These are phyloP conservation scores for Jacaranda mimosifolia DNA, from an alignment of 257 asterid species.

Conservation along the genomic window DNA sequence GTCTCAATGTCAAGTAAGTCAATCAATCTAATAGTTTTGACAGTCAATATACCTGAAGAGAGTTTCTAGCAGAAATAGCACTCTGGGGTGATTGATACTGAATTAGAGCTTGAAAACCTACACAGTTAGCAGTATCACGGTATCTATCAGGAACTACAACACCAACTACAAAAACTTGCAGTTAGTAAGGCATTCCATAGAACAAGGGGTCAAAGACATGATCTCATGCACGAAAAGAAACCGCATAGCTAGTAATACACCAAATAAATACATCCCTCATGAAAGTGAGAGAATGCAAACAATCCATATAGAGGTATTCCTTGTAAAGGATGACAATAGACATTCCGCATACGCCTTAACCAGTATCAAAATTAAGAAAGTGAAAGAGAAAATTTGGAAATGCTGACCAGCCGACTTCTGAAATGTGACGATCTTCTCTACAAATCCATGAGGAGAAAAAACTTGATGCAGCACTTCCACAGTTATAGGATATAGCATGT, in stretches of 20 bases:
- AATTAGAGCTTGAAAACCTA: slow-evolving; percentile 96
- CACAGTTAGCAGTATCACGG: slow-evolving; percentile 43
- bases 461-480: slow-evolving; percentile 99
- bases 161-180: slow-evolving; percentile 19
- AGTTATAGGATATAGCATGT: slow-evolving; percentile 99
- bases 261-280: slow-evolving; percentile 13
- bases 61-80: slow-evolving; percentile 85
- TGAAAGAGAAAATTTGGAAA: slow-evolving; percentile 71
- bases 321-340: slow-evolving; percentile 37
- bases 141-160: slow-evolving; percentile 32
- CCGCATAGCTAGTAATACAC: slow-evolving; percentile 29
- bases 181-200: slow-evolving; percentile 29
- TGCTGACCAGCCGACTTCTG: slow-evolving; percentile 99
- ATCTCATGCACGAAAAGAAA: slow-evolving; percentile 38
- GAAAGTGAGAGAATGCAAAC: slow-evolving; percentile 33
- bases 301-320: slow-evolving; percentile 30
- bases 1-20: slow-evolving; percentile 21
- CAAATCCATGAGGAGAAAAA: slow-evolving; percentile 98
- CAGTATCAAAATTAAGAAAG: slow-evolving; percentile 49
- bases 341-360: slow-evolving; percentile 42
- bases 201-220: slow-evolving; percentile 11
- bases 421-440: slow-evolving; percentile 99
- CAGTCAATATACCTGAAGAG: slow-evolving; percentile 73
- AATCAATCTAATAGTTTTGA: neutral
- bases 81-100: slow-evolving; percentile 79